Evolutionary conservation across 2,329 filamentous ascomycete genomes (phyloP).

Genomic region (Botrytis paeoniae): DNA sequence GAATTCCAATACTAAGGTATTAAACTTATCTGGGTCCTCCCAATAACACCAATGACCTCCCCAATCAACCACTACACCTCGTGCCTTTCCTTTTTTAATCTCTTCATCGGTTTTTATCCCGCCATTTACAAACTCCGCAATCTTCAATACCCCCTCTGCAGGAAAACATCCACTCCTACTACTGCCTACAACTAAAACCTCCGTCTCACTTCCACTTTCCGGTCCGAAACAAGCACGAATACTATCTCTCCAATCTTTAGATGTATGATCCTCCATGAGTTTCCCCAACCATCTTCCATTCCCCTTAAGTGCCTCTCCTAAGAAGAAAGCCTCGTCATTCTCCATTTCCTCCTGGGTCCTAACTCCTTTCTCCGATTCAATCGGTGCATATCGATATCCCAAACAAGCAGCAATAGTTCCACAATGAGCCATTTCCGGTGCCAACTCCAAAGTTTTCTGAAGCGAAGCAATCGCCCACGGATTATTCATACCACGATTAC

Average conservation of each 20-base stretch:
- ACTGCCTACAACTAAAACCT: conserved; percentile 36
- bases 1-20: conserved; percentile 30
- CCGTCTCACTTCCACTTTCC: conserved; percentile 25
- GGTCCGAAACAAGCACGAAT: conserved; percentile 32
- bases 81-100: conserved; percentile 20
- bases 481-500: conserved; percentile 37
- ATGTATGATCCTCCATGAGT: conserved; percentile 38
- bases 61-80: conserved; percentile 33
- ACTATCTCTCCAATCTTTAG: conserved; percentile 35
- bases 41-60: conserved; percentile 40
- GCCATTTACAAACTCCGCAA: conserved; percentile 34
- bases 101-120: not conserved
- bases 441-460: conserved; percentile 30
- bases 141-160: conserved; percentile 33
- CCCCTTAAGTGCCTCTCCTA: conserved; percentile 34
- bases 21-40: conserved; percentile 35
- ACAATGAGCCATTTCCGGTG: conserved; percentile 30
- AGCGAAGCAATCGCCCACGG: conserved; percentile 30
- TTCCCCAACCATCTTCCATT: conserved; percentile 34
- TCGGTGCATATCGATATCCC: conserved; percentile 32
- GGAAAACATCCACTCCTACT: conserved; percentile 38
- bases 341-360: not conserved
- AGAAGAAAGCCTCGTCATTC: conserved; percentile 35
- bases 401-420: conserved; percentile 36
- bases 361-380: conserved; percentile 20